A percentile compares a stretch with the other conserved stretches of the same genome.
phyloP scores from a whole-genome alignment of 208 protist genomes.

The Leishmania guyanensis region DNA sequence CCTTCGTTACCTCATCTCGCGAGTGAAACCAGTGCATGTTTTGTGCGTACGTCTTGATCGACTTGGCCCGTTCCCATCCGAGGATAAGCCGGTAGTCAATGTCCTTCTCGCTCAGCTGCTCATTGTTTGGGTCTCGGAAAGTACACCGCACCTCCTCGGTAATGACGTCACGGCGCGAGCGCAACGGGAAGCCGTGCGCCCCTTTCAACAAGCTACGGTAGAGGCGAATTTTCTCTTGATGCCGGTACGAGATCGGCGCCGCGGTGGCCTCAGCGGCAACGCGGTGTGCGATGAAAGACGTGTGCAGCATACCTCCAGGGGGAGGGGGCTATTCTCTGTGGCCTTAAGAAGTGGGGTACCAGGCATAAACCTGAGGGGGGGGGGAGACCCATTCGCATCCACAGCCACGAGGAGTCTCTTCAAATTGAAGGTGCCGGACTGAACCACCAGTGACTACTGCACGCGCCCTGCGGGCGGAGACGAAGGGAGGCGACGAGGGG shows the following conservation, averaged over 20 bases:
- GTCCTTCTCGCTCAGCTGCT: slow-evolving; percentile 51
- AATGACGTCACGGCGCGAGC: slow-evolving; percentile 80
- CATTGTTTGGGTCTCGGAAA: slow-evolving; percentile 72
- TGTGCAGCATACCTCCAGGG: slow-evolving; percentile 12
- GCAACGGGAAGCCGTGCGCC: slow-evolving; percentile 70
- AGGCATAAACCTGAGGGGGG: background rate
- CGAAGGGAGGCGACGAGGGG: background rate
- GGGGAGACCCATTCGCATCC: background rate
- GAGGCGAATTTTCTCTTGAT: slow-evolving; percentile 68
- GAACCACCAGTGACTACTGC: background rate
- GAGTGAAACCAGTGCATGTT: slow-evolving; percentile 94
- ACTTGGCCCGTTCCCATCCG: slow-evolving; percentile 75
- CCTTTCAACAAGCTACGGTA: slow-evolving; percentile 80
- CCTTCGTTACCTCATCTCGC: slow-evolving; percentile 82
- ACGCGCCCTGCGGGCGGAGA: background rate
- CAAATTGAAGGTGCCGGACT: background rate
- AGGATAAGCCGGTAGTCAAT: slow-evolving; percentile 83
- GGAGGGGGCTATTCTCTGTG: background rate
- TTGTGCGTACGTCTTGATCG: slow-evolving; percentile 79
- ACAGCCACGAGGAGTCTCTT: background rate
- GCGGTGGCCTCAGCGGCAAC: slow-evolving; percentile 5
- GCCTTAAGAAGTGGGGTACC: background rate
- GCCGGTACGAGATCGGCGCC: slow-evolving; percentile 45
- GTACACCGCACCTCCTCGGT: slow-evolving; percentile 76
- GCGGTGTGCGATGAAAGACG: background rate